Base-by-base conservation (phyloP, 441 rosid species). In the Raphanus hybrid region DNA sequence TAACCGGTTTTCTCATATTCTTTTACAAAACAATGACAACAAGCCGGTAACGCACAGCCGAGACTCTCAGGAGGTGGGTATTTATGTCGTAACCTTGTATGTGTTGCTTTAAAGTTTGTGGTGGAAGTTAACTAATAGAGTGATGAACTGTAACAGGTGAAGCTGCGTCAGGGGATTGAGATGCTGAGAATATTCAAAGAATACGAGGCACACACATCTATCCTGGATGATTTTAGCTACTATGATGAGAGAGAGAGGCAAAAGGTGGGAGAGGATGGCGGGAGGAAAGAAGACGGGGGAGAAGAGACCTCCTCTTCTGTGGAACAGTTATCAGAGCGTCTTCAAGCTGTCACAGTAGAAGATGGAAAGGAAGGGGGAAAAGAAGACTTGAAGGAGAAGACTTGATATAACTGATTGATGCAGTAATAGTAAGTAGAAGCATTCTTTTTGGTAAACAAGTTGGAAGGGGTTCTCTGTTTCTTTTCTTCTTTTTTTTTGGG, bases 1-100 rank as follows among this genome's bases (percentile, higher is more conserved):
- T 66, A 84, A 84, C 80, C 86, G 88, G 71, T 90, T 91, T 81
- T 79, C 89, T 48, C 94, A 91, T 81, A 83, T 91, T 27, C 81
- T 90, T 2, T 89, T 90, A 41, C 87, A 86, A 69, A 90, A 90
- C 82, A 91, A 91, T 82, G 97, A 91, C 66, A 87, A 88, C 78
- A 91, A 91, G 83, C 97, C 94, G 52, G 94, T 90, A 48, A 91
- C 97, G 8, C 94, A 91, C 73, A 91, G 94, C 82, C 86, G 97
- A 75, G 97, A 91, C 79, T 85, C 91, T 59, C 97, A 91, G 78
- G 94, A 90, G 94, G 97, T 91, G 77, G 50, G 50, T 43, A 43
- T 12, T 43, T 67, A 34, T 63, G 8, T 58, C 59, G 14, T 71
- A 57, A 6, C 41, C 67, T 65, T 48, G 7, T 11, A 23, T 15